These are phyloP conservation scores for Fusarium neocosmosporiellum DNA, from an alignment of 2,329 filamentous ascomycete genomes.

Conservation along the genomic window DNA sequence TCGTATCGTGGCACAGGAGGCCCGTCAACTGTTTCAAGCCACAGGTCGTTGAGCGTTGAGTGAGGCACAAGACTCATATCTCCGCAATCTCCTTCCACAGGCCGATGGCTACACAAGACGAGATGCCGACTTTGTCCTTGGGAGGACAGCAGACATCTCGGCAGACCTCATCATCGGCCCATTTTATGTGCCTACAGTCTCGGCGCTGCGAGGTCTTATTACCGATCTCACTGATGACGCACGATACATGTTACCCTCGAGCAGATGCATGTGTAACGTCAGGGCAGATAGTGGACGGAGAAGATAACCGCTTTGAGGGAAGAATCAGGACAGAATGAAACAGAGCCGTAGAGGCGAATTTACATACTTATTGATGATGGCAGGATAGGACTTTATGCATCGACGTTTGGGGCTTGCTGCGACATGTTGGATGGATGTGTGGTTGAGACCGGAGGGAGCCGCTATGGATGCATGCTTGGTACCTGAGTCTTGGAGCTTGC, in stretches of 20 bases:
- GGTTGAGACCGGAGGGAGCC: neutral
- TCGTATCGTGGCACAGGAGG: neutral
- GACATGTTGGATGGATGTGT: neutral
- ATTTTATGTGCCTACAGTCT: neutral
- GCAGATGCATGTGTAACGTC: neutral
- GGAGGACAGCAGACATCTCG: slow-evolving; percentile 9
- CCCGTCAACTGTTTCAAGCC: neutral
- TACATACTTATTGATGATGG: neutral
- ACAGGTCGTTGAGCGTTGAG: neutral
- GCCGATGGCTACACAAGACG: neutral
- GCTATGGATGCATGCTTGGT: slow-evolving; percentile 10
- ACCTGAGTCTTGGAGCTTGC: slow-evolving; percentile 10
- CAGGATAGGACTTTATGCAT: neutral
- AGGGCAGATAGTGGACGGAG: neutral
- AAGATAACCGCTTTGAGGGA: neutral
- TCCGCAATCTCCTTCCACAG: neutral
- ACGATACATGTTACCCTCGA: neutral
- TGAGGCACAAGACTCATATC: neutral
- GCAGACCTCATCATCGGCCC: slow-evolving; percentile 14
- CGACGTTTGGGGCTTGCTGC: neutral
- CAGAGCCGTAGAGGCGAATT: neutral
- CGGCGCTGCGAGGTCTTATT: neutral
- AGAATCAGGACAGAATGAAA: neutral
- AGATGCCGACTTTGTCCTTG: neutral
- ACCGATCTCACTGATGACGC: neutral